These are phyloP conservation scores for Diophrys sp. DNA, from an alignment of 73 alveolate species.

Conservation along the genomic window DNA sequence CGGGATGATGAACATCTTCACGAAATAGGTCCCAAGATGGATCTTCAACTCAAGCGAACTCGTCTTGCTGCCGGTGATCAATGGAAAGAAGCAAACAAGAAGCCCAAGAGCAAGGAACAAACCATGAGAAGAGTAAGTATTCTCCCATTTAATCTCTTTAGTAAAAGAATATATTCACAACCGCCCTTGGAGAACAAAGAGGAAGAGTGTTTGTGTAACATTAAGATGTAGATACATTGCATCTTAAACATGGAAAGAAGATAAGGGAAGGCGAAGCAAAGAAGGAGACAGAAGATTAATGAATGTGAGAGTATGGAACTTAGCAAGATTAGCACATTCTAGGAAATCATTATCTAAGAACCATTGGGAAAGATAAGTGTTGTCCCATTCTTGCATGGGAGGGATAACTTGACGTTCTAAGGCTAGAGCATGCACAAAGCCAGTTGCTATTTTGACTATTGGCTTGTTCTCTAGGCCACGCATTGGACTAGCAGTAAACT, in stretches of 20 bases:
- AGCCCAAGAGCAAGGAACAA: slow-evolving; percentile 65
- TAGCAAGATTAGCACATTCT: not conserved
- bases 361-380: not conserved
- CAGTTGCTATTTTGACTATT: slow-evolving; percentile 3
- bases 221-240: slow-evolving; percentile 68
- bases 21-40: slow-evolving; percentile 67
- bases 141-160: slow-evolving; percentile 11
- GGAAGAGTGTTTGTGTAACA: slow-evolving; percentile 73
- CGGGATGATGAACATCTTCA: slow-evolving; percentile 11
- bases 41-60: slow-evolving; percentile 59
- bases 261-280: slow-evolving; percentile 54
- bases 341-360: not conserved
- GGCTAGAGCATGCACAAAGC: slow-evolving; percentile 10
- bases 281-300: slow-evolving; percentile 6
- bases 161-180: slow-evolving; percentile 62
- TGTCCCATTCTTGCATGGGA: slow-evolving; percentile 11
- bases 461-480: not conserved
- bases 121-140: slow-evolving; percentile 47
- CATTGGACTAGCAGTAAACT: not conserved
- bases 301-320: not conserved
- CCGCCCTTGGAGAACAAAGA: slow-evolving; percentile 68
- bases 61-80: slow-evolving; percentile 55
- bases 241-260: slow-evolving; percentile 42
- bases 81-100: slow-evolving; percentile 65
- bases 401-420: not conserved